Conservation (phyloP, 257 asterid species). For the Gentiana dahurica region DNA sequence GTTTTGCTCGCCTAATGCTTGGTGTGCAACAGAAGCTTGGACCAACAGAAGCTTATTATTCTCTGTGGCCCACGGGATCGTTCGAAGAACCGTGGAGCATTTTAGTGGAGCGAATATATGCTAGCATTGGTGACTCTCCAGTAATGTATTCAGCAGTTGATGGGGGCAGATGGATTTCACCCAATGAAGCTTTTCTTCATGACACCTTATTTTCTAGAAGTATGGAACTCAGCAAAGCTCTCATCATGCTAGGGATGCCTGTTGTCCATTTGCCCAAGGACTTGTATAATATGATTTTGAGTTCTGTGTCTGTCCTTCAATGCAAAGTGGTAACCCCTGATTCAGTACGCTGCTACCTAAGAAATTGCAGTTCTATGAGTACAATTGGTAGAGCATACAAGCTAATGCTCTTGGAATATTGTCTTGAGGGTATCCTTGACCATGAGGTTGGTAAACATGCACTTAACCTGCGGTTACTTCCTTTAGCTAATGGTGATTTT, state of each 20-base stretch:
- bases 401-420: constrained; percentile 75
- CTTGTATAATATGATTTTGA: constrained; percentile 58
- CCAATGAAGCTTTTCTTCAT: constrained; percentile 66
- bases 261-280: constrained; percentile 64
- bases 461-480: constrained; percentile 58
- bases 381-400: constrained; percentile 40
- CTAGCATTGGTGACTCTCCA: constrained; percentile 45
- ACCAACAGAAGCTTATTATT: constrained; percentile 56
- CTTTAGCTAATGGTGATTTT: constrained; percentile 83
- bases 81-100: constrained; percentile 91
- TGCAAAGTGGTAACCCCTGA: constrained; percentile 74
- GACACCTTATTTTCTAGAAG: constrained; percentile 44
- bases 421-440: constrained; percentile 89
- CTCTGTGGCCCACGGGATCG: constrained; percentile 85
- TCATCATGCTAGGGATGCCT: constrained; percentile 85
- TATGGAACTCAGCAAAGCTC: constrained; percentile 56
- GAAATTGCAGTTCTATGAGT: constrained; percentile 30
- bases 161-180: constrained; percentile 84
- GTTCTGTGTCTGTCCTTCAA: constrained; percentile 33
- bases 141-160: constrained; percentile 56
- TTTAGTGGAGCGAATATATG: constrained; percentile 63
- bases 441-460: constrained; percentile 61
- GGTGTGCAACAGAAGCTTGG: constrained; percentile 44
- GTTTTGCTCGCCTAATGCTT: constrained; percentile 56
- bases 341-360: constrained; percentile 68